Conservation (phyloP, 768 basidiomycete species). For the Boletus vinaceobasis region DNA sequence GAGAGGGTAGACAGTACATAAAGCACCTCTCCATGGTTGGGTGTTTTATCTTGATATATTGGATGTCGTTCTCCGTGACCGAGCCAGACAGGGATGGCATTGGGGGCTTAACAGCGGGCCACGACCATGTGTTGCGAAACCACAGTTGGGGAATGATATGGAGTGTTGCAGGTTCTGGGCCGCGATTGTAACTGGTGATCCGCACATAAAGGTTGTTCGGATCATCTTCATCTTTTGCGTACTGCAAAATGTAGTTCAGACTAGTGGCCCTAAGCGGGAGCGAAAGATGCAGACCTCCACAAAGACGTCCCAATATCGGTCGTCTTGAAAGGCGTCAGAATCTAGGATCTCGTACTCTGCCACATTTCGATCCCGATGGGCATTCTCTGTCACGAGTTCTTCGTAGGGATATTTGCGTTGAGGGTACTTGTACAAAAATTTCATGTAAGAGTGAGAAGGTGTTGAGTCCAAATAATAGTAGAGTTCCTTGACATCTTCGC, state of each 20-base stretch:
- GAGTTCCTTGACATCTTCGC: conserved; percentile 98
- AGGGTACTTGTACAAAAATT: conserved; percentile 98
- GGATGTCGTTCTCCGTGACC: conserved; percentile 45
- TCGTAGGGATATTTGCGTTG: conserved; percentile 93
- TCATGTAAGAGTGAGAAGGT: conserved; percentile 99
- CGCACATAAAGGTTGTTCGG: conserved; percentile 87
- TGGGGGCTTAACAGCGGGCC: conserved; percentile 66
- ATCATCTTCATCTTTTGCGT: conserved; percentile 94
- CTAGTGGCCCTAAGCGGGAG: conserved; percentile 3
- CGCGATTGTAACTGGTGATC: conserved; percentile 95
- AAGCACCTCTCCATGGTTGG: conserved; percentile 70
- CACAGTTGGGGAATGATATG: conserved; percentile 95
- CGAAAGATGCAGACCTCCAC: conserved; percentile 67
- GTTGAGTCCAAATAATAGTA: conserved; percentile 99
- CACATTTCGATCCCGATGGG: conserved; percentile 78
- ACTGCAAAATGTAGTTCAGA: conserved; percentile 45
- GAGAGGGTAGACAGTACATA: conserved; percentile 88
- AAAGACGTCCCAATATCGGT: conserved; percentile 98
- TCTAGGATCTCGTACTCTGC: conserved; percentile 93
- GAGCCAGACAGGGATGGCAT: conserved; percentile 62
- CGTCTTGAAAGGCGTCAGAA: conserved; percentile 85
- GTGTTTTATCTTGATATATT: conserved; percentile 70
- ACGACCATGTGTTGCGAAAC: conserved; percentile 99
- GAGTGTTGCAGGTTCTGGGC: conserved; percentile 89
- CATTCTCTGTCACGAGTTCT: conserved; percentile 82